Conservation (phyloP, 768 basidiomycete genomes). For the Lactifluus rugatus region DNA sequence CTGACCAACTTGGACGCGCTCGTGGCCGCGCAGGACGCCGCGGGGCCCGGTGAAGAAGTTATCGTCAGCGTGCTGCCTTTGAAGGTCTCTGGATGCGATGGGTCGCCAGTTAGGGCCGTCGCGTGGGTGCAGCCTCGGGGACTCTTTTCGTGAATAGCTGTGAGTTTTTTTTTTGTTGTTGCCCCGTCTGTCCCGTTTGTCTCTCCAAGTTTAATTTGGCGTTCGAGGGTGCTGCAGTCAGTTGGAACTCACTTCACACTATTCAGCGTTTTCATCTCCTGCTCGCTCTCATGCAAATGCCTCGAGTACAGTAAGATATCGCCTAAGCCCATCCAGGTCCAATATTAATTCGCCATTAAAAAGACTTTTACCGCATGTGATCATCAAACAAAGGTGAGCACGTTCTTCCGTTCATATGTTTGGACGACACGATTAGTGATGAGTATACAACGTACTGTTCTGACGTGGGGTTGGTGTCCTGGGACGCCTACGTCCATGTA, state of each 20-base stretch:
- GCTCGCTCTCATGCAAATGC: no score
- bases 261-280: no score
- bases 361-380: not conserved
- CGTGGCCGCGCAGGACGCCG: slow-evolving; percentile 3
- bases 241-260: no score
- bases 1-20: slow-evolving; percentile 22
- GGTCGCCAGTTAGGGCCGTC: slow-evolving; percentile 25
- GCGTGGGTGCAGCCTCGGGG: slow-evolving; percentile 15
- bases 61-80: slow-evolving; percentile 23
- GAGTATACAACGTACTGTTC: not conserved
- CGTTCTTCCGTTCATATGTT: not conserved
- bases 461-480: slow-evolving; percentile 14
- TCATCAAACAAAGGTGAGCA: not conserved
- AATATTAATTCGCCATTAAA: no score
- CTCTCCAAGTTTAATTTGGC: no score
- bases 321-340: no score
- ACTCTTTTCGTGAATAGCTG: not conserved
- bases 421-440: slow-evolving; percentile 1
- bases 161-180: not conserved
- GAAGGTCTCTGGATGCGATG: slow-evolving; percentile 22
- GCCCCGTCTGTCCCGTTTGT: not conserved
- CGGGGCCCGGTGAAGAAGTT: not conserved
- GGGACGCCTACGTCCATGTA: slow-evolving; percentile 4
- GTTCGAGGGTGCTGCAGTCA: no score
- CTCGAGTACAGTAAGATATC: no score